Conservation (phyloP, 805 yeast species). For the Naumovozyma baii region DNA sequence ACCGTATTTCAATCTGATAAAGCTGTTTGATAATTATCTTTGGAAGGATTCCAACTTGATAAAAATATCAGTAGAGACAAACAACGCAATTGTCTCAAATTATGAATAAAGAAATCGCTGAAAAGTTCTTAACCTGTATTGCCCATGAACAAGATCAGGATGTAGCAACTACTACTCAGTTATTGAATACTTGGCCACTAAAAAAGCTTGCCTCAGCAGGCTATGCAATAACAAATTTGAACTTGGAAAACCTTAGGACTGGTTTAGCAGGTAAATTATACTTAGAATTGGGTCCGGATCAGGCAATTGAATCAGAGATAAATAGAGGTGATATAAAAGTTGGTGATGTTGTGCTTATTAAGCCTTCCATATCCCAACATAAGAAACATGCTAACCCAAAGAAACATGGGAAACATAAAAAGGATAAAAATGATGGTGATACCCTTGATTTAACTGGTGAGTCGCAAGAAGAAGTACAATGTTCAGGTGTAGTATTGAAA, state of each 20-base stretch:
- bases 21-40: no score
- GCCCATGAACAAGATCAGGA: slow-evolving; percentile 45
- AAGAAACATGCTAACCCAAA: slow-evolving; percentile 18
- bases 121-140: slow-evolving; percentile 33
- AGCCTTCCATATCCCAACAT: slow-evolving; percentile 22
- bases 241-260: slow-evolving; percentile 51
- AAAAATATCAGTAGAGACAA: no score
- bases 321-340: slow-evolving; percentile 46
- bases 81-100: no score
- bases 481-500: slow-evolving; percentile 61
- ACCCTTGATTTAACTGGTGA: no score
- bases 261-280: slow-evolving; percentile 60
- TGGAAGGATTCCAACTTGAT: no score
- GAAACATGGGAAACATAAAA: slow-evolving; percentile 11
- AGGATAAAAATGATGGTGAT: slow-evolving; percentile 14
- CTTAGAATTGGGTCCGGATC: slow-evolving; percentile 55
- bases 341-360: slow-evolving; percentile 71
- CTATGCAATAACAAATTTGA: slow-evolving; percentile 61
- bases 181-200: slow-evolving; percentile 44
- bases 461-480: slow-evolving; percentile 16
- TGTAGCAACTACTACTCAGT: slow-evolving; percentile 35
- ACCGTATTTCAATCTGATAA: no score
- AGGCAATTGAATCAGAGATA: slow-evolving; percentile 28
- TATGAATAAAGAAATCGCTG: slow-evolving; percentile 30
- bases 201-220: slow-evolving; percentile 63